Evolutionary conservation across 257 asterid genomes (phyloP).

Genomic region (Anisodus tanguticus): DNA sequence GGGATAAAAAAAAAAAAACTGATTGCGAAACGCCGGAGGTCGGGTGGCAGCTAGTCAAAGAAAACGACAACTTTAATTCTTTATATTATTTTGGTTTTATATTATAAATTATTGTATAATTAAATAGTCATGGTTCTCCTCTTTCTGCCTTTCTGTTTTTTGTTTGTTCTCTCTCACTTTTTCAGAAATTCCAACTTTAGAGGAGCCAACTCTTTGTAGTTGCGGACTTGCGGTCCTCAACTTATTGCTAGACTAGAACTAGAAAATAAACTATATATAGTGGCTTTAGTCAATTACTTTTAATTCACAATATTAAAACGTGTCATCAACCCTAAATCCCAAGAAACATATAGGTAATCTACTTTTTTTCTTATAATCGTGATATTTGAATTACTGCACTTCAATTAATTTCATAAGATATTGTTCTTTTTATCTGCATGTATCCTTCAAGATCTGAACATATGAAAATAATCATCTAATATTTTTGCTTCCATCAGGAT

Average conservation of each 20-base stretch:
- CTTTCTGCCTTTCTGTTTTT: neutral
- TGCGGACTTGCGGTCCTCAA: constrained; percentile 18
- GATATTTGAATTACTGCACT: neutral
- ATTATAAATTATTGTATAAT: neutral
- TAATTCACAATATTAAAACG: constrained; percentile 7
- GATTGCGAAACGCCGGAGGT: neutral
- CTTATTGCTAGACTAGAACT: neutral
- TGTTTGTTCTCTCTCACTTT: neutral
- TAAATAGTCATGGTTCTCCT: neutral
- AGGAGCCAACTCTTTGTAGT: constrained; percentile 7
- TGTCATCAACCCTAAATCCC: constrained; percentile 16
- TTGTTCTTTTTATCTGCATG: too few relatives aligned
- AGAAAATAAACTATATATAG: neutral
- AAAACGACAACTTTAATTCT: neutral
- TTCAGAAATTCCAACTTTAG: neutral
- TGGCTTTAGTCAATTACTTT: neutral
- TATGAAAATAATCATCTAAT: too few relatives aligned
- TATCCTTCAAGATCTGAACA: too few relatives aligned
- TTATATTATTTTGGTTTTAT: neutral
- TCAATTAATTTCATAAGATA: neutral
- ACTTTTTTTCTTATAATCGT: neutral
- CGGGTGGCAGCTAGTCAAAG: neutral
- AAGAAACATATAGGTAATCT: neutral
- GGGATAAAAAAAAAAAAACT: too few relatives aligned
- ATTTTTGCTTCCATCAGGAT: too few relatives aligned